Evolutionary conservation across 2,329 filamentous ascomycete species (phyloP), one percentile per base, ranked within the genome.

Genomic region (Fusarium lateritium): DNA sequence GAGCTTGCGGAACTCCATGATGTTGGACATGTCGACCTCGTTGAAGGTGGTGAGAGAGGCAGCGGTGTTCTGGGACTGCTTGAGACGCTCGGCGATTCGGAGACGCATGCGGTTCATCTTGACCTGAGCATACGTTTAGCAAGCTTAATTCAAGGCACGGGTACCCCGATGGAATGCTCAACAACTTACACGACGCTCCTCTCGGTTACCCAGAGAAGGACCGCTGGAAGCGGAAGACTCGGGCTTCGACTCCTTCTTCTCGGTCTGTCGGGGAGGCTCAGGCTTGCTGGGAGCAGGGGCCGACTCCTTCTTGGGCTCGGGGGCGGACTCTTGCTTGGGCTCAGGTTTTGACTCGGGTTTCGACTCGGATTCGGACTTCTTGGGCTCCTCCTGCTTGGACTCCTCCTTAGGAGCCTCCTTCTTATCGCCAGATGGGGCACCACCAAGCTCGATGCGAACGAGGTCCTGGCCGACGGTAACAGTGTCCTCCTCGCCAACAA

Each of bases 101-200:
- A 98, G 89, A 71, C 96, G 94, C 96, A 99, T 99, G 71, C 96
- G 94, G 86, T 98, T 98, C 96, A 99, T 99, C 88, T 99, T 99
- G 76, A 98, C 94, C 93, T 96, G 75, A 57, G 68, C 22, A 53
- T 10, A 50, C 28, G 15, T 10, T 69, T 50, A 69, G 56, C 17
- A 59, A 39, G 13, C 7, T 33, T 62, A 7, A 59, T 8, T 28
- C 13, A 19, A 6, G n/a, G 9, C 28, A 22, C 39, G 17, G 26
- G 7, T 7, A 15, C 19, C 6, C 13, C 58, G n/a, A 24, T 15
- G 26, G 17, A 10, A 11, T 19, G 14, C 22, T 10, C 7, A 39
- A 10, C 14, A 39, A 83, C 92, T 72, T 89, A 95, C 94, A 65
- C 94, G 90, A 70, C 93, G 91, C 85, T 99, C 95, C 73, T 96